Conservation (phyloP, 345 rosid species). For the thale cress (Arabidopsis thaliana) region TAIR10.1 NC_003076.8:7909501-7910000, state of each 20-base stretch:
- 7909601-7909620: conserved; percentile 35
- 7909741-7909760: neutral
- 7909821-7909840: neutral
- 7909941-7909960: neutral
- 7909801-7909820: neutral
- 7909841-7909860: neutral
- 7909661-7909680: neutral
- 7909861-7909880: neutral
- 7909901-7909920: too few species aligned
- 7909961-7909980: neutral
- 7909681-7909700: neutral
- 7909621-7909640: neutral
- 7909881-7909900: neutral
- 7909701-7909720: conserved; percentile 5
- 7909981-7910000: neutral
- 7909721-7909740: conserved; percentile 10
- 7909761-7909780: neutral
- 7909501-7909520: conserved; percentile 33
- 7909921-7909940: too few species aligned
- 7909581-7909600: conserved; percentile 48
- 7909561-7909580: conserved; percentile 42
- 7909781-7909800: neutral
- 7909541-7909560: conserved; percentile 45
- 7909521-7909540: conserved; percentile 33
- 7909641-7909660: neutral